A percentile compares a stretch with the other conserved stretches of the same genome.
phyloP scores from a whole-genome alignment of 2,329 filamentous ascomycete genomes.

The Colletotrichum sp. region DNA sequence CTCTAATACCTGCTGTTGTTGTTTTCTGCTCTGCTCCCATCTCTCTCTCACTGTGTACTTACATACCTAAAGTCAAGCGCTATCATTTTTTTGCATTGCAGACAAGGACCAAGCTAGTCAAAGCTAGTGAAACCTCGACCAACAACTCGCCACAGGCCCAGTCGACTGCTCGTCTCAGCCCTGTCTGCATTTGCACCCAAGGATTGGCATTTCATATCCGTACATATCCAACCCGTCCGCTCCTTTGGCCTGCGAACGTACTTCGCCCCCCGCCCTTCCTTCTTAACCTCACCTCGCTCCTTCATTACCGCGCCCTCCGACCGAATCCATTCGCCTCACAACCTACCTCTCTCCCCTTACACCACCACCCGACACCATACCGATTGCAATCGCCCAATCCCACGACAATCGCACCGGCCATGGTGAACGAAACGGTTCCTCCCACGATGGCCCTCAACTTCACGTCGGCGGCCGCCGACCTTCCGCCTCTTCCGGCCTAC shows the following conservation, averaged over 20 bases:
- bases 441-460: conserved; percentile 52
- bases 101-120: conserved; percentile 19
- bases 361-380: not conserved
- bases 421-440: conserved; percentile 43
- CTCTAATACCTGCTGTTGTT: not conserved
- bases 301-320: not conserved
- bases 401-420: conserved; percentile 26
- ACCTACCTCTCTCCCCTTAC: not conserved
- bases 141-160: conserved; percentile 14
- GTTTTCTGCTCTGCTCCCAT: not conserved
- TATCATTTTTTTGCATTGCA: conserved; percentile 9
- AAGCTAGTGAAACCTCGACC: conserved; percentile 19
- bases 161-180: conserved; percentile 15
- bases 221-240: not conserved
- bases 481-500: conserved; percentile 89
- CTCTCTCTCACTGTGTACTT: not conserved
- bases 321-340: not conserved
- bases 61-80: not conserved
- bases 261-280: not conserved
- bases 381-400: not conserved
- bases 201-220: conserved; percentile 6
- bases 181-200: conserved; percentile 6
- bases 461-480: conserved; percentile 60
- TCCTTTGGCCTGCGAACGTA: not conserved
- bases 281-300: not conserved